Conservation (phyloP, 1,284 basidiomycete species). For the Anthracocystis panici-leucophaei region DNA sequence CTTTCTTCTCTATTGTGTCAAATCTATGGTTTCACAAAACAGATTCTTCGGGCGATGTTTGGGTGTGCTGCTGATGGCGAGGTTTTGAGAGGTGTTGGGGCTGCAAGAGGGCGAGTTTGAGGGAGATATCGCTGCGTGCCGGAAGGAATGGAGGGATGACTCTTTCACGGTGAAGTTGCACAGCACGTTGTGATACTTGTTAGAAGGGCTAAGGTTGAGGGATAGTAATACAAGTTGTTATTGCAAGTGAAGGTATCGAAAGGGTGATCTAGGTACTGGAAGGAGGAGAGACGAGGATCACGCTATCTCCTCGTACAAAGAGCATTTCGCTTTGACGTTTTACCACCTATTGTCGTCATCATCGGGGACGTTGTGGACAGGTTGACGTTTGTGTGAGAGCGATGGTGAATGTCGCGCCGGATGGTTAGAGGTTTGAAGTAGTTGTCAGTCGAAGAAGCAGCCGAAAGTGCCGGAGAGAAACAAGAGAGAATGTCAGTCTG, state of each 20-base stretch:
- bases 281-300: slow-evolving; percentile 69
- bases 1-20: slow-evolving; percentile 17
- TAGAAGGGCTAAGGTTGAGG: not conserved
- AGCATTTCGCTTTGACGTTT: slow-evolving; percentile 97
- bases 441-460: too few species aligned
- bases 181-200: not conserved
- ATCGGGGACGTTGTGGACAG: too few species aligned
- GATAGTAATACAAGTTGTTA: slow-evolving; percentile 29
- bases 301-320: slow-evolving; percentile 84
- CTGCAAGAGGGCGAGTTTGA: not conserved
- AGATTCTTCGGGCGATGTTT: not conserved
- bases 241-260: too few species aligned
- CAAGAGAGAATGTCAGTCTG: too few species aligned
- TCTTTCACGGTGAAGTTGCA: not conserved
- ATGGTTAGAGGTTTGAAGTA: too few species aligned
- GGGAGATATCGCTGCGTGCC: not conserved
- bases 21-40: slow-evolving; percentile 36
- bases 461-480: too few species aligned
- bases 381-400: not conserved
- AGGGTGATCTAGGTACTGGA: slow-evolving; percentile 39
- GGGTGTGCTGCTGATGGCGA: not conserved
- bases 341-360: slow-evolving; percentile 76
- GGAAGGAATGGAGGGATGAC: too few species aligned
- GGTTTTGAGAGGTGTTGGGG: not conserved
- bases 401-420: not conserved